Evolutionary conservation across 1,139 yeast species (phyloP).

Genomic region (Debaryomycetaceae sp.): DNA sequence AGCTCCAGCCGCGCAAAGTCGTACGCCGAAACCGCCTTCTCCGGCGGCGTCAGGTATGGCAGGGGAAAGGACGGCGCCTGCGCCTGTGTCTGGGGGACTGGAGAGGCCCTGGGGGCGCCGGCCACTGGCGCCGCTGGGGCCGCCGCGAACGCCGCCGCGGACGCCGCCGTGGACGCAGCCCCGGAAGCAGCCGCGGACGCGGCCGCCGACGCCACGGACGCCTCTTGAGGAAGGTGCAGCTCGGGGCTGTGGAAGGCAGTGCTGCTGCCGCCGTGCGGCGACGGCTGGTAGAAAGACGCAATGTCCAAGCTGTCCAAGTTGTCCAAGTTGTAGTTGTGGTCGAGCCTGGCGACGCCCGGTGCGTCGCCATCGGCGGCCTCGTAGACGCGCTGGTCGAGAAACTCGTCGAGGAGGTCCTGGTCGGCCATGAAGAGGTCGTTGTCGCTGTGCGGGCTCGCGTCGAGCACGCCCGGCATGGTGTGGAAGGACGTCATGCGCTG

Average conservation of each 20-base stretch:
- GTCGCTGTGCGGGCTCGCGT: too few species aligned
- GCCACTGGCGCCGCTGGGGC: constrained; percentile 2
- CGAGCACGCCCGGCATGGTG: too few species aligned
- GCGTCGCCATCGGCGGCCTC: constrained; percentile 26
- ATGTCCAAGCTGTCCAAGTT: constrained; percentile 7
- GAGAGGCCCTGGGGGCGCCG: not conserved
- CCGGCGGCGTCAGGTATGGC: not conserved
- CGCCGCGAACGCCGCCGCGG: constrained; percentile 5
- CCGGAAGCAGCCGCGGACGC: constrained; percentile 4
- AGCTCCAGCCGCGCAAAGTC: constrained; percentile 50
- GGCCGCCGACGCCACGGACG: constrained; percentile 5
- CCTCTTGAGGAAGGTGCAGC: constrained; percentile 3
- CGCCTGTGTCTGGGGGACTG: too few species aligned
- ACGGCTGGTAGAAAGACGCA: constrained; percentile 7
- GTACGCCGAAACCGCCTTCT: constrained; percentile 20
- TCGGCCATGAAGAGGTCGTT: constrained; percentile 17
- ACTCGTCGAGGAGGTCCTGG: constrained; percentile 50
- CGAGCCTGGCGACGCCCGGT: constrained; percentile 18
- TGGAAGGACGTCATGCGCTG: too few species aligned
- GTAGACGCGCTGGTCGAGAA: constrained; percentile 53
- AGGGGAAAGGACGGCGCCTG: too few species aligned
- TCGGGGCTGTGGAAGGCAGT: constrained; percentile 9
- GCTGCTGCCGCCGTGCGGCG: constrained; percentile 7
- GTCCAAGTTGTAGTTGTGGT: constrained; percentile 13
- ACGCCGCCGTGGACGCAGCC: constrained; percentile 4